phyloP scores from a whole-genome alignment of 805 yeast genomes.

The Suhomyces xylopsoci region DNA sequence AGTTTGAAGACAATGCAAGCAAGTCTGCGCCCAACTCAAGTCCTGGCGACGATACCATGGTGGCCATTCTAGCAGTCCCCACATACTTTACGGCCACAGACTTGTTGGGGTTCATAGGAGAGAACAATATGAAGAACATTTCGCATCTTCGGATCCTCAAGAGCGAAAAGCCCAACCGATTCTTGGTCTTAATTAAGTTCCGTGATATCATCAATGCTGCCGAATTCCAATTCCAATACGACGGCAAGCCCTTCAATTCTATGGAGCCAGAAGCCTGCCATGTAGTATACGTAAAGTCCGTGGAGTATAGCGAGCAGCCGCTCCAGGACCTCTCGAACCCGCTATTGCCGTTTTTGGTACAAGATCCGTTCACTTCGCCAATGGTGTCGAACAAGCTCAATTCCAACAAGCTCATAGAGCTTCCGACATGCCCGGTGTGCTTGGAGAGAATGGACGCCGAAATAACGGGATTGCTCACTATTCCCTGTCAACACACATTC shows the following conservation, averaged over 20 bases:
- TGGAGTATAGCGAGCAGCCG: slow-evolving; percentile 38
- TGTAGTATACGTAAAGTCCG: slow-evolving; percentile 64
- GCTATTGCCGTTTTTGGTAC: slow-evolving; percentile 61
- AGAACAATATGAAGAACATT: slow-evolving; percentile 48
- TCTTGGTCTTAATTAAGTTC: slow-evolving; percentile 77
- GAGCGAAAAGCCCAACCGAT: slow-evolving; percentile 63
- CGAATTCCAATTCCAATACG: slow-evolving; percentile 60
- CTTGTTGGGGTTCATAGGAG: slow-evolving; percentile 75
- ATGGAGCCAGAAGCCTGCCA: slow-evolving; percentile 89
- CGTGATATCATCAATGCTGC: slow-evolving; percentile 52
- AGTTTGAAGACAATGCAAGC: slow-evolving; percentile 34
- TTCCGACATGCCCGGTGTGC: slow-evolving; percentile 93
- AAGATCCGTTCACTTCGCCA: slow-evolving; percentile 65
- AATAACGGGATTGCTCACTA: slow-evolving; percentile 77
- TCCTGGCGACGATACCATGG: slow-evolving; percentile 59
- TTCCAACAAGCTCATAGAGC: slow-evolving; percentile 41
- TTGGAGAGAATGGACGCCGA: slow-evolving; percentile 82
- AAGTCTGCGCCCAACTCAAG: background rate
- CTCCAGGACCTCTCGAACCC: slow-evolving; percentile 29
- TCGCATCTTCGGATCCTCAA: slow-evolving; percentile 73
- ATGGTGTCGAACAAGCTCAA: slow-evolving; percentile 8
- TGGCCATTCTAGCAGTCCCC: slow-evolving; percentile 83
- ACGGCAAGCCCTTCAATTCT: slow-evolving; percentile 75
- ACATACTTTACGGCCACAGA: slow-evolving; percentile 85
- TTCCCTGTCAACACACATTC: slow-evolving; percentile 90